Base-by-base conservation (phyloP, 352 stramenopile genomes). In the Peronospora farinosa region DNA sequence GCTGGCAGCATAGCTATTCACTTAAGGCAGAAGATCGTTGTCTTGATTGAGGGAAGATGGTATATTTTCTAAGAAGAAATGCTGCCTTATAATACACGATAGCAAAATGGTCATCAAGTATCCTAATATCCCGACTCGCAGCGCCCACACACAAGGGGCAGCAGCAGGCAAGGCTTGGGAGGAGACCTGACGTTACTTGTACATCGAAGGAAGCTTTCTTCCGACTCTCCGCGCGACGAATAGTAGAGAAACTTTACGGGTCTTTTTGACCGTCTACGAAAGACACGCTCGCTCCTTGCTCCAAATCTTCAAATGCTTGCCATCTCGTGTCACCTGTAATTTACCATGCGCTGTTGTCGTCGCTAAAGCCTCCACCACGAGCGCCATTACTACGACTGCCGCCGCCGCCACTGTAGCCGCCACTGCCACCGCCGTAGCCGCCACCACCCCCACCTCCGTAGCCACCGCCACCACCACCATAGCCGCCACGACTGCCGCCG, bases 271-370 rank as follows among this genome's bases (percentile, higher is more conserved):
- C 59, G 47, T 49, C 60, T 55, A 40, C 53, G 59, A 51, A 57
- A 56, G 49, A 67, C 60, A 55, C 49, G 52, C 48, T 63, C 52
- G 59, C 54, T 54, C 54, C 51, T 59, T 57, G 60, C 65, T 71
- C 61, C 57, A 70, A 64, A 50, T 63, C 54, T 69, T 70, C 62
- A 57, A 60, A 57, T 60, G 57, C 62, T 67, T 67, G 57, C 62
- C 62, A 70, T 70, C 62, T 70, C 63, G 36, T 57, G 30, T 39
- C 52, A 47, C 53, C 50, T 42, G 27, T 54, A 33, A 55, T 52
- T 81, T 94, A 94, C 83, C 83, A 94, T 65, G 83, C 81, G 63
- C 83, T 94, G 76, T 94, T 94, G 67, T 92, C 80, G 8, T 81
- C 72, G 57, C 60, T 67, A 72, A 73, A 80, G 54, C 71, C 67